Evolutionary conservation across 352 stramenopile genomes (phyloP).

Genomic region (Phytophthora macrochlamydospora): DNA sequence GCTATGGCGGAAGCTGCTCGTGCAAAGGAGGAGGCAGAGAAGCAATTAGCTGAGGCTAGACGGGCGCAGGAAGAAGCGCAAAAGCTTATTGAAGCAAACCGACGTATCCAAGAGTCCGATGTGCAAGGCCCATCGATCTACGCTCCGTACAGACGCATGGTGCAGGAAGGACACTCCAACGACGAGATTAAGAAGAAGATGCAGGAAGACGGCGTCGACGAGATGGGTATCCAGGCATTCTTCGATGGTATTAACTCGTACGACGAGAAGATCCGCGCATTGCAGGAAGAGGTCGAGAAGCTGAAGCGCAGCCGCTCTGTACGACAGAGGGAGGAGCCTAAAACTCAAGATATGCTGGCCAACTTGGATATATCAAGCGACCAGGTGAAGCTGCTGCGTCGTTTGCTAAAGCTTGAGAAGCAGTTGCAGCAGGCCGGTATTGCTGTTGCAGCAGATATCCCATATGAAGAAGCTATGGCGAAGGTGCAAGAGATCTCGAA

Average conservation of each 20-base stretch:
- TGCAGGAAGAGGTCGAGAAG: slow-evolving; percentile 87
- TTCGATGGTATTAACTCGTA: slow-evolving; percentile 88
- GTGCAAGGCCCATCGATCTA: slow-evolving; percentile 61
- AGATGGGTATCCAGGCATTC: slow-evolving; percentile 73
- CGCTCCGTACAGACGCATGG: slow-evolving; percentile 65
- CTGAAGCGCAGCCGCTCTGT: slow-evolving; percentile 66
- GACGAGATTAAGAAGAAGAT: slow-evolving; percentile 81
- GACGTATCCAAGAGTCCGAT: slow-evolving; percentile 75
- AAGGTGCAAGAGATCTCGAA: slow-evolving; percentile 92
- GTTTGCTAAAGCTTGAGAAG: slow-evolving; percentile 84
- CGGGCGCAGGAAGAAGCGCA: slow-evolving; percentile 79
- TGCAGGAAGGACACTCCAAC: slow-evolving; percentile 70
- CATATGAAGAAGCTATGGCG: slow-evolving; percentile 91
- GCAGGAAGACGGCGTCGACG: slow-evolving; percentile 77
- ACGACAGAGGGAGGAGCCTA: slow-evolving; percentile 57
- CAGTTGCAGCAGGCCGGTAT: slow-evolving; percentile 86
- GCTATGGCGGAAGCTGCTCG: slow-evolving; percentile 81
- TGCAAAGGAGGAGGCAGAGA: slow-evolving; percentile 83
- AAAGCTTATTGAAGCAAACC: slow-evolving; percentile 87
- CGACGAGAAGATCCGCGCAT: slow-evolving; percentile 78
- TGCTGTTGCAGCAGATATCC: slow-evolving; percentile 92
- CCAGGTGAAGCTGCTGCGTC: slow-evolving; percentile 79
- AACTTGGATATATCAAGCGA: slow-evolving; percentile 77
- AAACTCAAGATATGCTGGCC: slow-evolving; percentile 65
- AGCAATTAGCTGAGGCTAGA: slow-evolving; percentile 75